Evolutionary conservation across 768 basidiomycete genomes (phyloP), one percentile per base, ranked within the genome.

Genomic region (Gloeostereum incarnatum): DNA sequence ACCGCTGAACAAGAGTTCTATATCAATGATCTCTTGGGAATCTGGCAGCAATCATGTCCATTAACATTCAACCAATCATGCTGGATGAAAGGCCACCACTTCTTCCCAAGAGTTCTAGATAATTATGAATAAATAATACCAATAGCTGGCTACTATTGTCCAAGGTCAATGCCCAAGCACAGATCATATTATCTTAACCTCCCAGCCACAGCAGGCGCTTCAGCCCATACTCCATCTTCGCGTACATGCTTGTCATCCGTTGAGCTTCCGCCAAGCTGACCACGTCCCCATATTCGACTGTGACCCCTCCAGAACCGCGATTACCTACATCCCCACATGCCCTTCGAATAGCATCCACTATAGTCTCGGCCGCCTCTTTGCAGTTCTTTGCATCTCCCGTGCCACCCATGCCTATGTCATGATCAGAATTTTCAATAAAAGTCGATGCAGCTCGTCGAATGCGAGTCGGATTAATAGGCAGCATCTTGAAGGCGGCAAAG

Each of bases 211-310:
- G 59, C 53, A 94, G 61, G 46, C 90, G 68, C 68, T 93, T 97
- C 36, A 96, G 69, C 0, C 87, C 88, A 55, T 94, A 90, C 52
- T 96, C 92, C 77, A 94, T 83, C 62, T 91, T 90, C 10, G 90
- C 76, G 56, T 88, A 85, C 47, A 93, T 66, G 44, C 79, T 86
- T 2, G 89, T 96, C 66, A 81, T 79, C 38, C 75, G 70, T 55
- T 83, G 79, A 2, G 93, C 93, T 48, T 96, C 89, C 5, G 71
- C 69, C 47, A 92, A 55, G 49, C 89, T 92, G 47, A 40, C 81
- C 16, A 94, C 83, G 21, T 94, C 75, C 53, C 90, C 90, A 47
- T 71, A 73, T 25, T 79, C 65, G 2, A 48, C 60, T 32, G 92
- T 62, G 45, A 88, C 75, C 2, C 60, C 57, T 6, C 59, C 64